Conservation (phyloP, 176 grass and related monocot genomes). For the Zea mays region DNA sequence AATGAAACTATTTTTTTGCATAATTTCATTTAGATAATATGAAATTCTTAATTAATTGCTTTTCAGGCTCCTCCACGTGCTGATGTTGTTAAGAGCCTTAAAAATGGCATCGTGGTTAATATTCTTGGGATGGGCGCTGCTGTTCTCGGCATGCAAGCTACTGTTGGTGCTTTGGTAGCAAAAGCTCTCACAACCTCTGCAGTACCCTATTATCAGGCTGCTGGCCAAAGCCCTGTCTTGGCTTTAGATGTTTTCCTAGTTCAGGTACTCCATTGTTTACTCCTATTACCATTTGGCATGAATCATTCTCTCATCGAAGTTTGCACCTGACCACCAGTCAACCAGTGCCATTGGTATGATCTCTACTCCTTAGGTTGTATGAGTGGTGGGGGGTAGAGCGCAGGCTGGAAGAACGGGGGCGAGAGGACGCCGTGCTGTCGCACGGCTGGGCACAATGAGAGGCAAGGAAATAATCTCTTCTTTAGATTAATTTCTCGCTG, state of each 20-base stretch:
- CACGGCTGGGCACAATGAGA: no score
- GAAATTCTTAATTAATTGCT: background rate
- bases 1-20: background rate
- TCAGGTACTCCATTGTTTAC: conserved; percentile 62
- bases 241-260: conserved; percentile 94
- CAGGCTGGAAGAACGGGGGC: no score
- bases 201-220: conserved; percentile 66
- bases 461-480: no score
- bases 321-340: background rate
- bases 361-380: no score
- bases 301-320: background rate
- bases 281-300: background rate
- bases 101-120: conserved; percentile 84
- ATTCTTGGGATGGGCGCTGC: conserved; percentile 84
- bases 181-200: conserved; percentile 87
- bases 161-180: conserved; percentile 87
- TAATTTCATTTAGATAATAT: conserved; percentile 4
- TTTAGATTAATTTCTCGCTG: no score
- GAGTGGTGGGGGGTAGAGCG: no score
- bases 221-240: conserved; percentile 81
- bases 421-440: no score
- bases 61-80: conserved; percentile 90
- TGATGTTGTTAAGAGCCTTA: conserved; percentile 87
- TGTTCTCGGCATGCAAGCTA: conserved; percentile 97
- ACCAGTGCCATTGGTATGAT: no score